phyloP scores from a whole-genome alignment of 2,329 filamentous ascomycete species.

The Ophiostoma sp. region DNA sequence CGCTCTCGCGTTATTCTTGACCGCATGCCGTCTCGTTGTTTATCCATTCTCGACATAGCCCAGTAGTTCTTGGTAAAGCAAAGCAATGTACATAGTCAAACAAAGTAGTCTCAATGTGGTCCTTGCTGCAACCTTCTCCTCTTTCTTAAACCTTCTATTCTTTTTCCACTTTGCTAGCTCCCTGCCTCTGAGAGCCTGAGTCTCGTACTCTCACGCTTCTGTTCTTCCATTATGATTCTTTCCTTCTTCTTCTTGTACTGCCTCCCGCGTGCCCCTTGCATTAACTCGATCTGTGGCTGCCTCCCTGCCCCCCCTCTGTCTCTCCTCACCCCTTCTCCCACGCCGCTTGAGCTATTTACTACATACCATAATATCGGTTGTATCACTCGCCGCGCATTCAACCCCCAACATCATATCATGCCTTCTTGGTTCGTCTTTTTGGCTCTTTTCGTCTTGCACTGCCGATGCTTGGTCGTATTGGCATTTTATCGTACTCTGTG shows the following conservation, averaged over 20 bases:
- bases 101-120: not conserved
- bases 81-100: too few species aligned
- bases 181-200: not conserved
- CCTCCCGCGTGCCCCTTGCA: not conserved
- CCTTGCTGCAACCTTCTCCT: not conserved
- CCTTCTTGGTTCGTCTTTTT: not conserved
- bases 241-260: not conserved
- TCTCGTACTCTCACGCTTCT: not conserved
- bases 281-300: slow-evolving; percentile 1
- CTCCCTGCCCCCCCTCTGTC: not conserved
- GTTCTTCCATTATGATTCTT: not conserved
- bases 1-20: not conserved
- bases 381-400: not conserved
- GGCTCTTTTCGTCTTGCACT: not conserved
- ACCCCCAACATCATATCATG: not conserved
- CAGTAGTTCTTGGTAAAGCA: too few species aligned
- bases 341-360: not conserved
- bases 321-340: not conserved
- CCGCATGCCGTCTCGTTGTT: not conserved
- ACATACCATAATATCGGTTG: not conserved
- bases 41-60: not conserved
- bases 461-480: not conserved
- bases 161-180: not conserved
- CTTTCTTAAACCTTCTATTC: not conserved
- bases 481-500: not conserved